phyloP scores from a whole-genome alignment of 2,329 filamentous ascomycete species.

The Neophaeococcomyces mojaviensis region DNA sequence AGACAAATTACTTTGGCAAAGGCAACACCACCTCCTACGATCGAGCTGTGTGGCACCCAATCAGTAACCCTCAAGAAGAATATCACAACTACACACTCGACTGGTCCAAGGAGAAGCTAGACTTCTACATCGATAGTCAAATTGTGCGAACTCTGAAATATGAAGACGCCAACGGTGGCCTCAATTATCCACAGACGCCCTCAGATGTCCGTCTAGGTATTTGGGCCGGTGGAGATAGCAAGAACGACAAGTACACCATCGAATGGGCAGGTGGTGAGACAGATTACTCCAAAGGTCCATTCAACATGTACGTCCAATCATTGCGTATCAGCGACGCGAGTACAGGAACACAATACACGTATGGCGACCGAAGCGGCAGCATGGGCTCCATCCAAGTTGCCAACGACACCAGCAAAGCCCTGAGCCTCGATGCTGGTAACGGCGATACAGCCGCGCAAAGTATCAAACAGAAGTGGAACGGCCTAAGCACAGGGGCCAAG shows the following conservation, averaged over 20 bases:
- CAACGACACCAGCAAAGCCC: conserved; percentile 26
- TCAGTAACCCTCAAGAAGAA: conserved; percentile 55
- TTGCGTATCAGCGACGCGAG: conserved; percentile 53
- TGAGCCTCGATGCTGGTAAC: conserved; percentile 23
- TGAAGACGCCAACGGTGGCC: conserved; percentile 55
- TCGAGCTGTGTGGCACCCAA: conserved; percentile 56
- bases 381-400: conserved; percentile 41
- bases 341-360: conserved; percentile 33
- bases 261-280: conserved; percentile 81
- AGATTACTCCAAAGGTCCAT: conserved; percentile 76
- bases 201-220: conserved; percentile 90
- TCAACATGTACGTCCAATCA: conserved; percentile 73
- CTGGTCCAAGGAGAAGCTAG: conserved; percentile 78
- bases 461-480: conserved; percentile 33
- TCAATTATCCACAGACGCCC: conserved; percentile 86
- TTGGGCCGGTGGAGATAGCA: conserved; percentile 84
- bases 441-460: conserved; percentile 15
- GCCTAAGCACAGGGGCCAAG: conserved; percentile 41
- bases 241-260: conserved; percentile 73
- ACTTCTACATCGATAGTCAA: conserved; percentile 76
- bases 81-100: conserved; percentile 87
- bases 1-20: conserved; percentile 73
- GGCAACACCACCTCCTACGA: conserved; percentile 64
- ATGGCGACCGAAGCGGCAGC: conserved; percentile 32
- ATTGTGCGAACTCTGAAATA: conserved; percentile 69